Percentiles rank a stretch among this genome's conserved stretches.
These are phyloP conservation scores for Echria macrotheca DNA, from an alignment of 495 filamentous ascomycete species.

Conservation along the genomic window DNA sequence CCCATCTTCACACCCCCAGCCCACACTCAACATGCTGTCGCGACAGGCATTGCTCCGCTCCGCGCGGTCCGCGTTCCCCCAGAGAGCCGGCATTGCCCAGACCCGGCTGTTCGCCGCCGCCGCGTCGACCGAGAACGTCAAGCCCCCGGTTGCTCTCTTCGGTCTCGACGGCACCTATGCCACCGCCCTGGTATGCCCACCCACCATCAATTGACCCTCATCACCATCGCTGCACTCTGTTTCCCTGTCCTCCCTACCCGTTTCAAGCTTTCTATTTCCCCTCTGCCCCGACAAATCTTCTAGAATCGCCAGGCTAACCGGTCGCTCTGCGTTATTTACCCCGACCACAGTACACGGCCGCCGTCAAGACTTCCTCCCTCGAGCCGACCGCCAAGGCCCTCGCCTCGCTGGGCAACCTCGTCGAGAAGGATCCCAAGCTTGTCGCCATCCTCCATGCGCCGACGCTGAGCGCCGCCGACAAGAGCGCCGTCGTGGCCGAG, in stretches of 20 bases:
- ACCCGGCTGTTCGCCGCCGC: slow-evolving; percentile 72
- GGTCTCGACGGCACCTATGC: slow-evolving; percentile 98
- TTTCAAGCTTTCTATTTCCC: background rate
- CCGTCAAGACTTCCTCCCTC: slow-evolving; percentile 77
- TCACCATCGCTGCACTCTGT: background rate
- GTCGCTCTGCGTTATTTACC: slow-evolving; percentile 30
- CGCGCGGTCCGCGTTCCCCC: slow-evolving; percentile 52
- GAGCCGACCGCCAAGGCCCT: slow-evolving; percentile 76
- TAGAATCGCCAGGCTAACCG: slow-evolving; percentile 3
- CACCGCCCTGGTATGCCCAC: slow-evolving; percentile 79
- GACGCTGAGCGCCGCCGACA: slow-evolving; percentile 70
- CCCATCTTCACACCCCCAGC: slow-evolving; percentile 27
- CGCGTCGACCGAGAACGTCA: slow-evolving; percentile 54
- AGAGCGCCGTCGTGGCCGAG: slow-evolving; percentile 75
- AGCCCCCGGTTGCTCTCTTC: slow-evolving; percentile 84
- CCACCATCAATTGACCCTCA: slow-evolving; percentile 17
- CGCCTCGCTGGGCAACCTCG: slow-evolving; percentile 58
- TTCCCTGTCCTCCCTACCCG: background rate
- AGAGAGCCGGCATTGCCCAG: slow-evolving; percentile 33
- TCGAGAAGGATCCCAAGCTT: slow-evolving; percentile 79
- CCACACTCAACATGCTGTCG: slow-evolving; percentile 53
- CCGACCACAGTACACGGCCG: slow-evolving; percentile 76
- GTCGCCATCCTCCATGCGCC: slow-evolving; percentile 68
- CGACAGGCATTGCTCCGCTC: slow-evolving; percentile 55
- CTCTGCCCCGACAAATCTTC: too few species aligned